Base-by-base conservation (phyloP, 768 basidiomycete genomes). In the Lentinus brumalis region DNA sequence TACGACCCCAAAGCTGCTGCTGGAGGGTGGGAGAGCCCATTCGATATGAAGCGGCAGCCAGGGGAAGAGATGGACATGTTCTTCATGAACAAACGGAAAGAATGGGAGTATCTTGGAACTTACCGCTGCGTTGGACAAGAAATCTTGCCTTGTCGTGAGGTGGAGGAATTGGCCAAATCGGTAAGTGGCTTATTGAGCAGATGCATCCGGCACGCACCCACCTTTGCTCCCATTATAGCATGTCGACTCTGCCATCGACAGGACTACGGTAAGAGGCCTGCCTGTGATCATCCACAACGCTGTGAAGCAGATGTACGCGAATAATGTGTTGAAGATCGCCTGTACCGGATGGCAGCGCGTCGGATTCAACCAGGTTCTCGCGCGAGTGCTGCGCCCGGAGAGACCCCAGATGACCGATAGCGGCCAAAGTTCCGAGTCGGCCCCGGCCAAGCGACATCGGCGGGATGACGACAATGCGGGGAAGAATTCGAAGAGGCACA, bases 271-370 rank as follows among this genome's bases (percentile, higher is more conserved):
- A 53, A 0, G 14, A 50, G 21, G 21, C 15, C 39, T 59, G 2
- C 59, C 65, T 1, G 56, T 59, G 4, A 30, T 58, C 4, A 15
- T 63, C 9, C 32, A 45, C 1, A 31, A 11, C 1, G 60, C 52
- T 32, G 45, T 50, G 18, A 32, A 51, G 29, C 14, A 47, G 0
- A 66, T 63, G 65, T 56, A 56, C 39, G n/a, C 42, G 5, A 8
- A 16, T 4, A 56, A 52, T 16, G 53, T 50, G 15, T 59, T 66
- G 14, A 42, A 62, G 29, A 38, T 61, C 16, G 30, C 30, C 4
- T 61, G 61, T 45, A 45, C 53, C 8, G 65, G 58, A 5, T 57
- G 62, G 57, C 55, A 38, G 10, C 56, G 59, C 9, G 50, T 63
- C 16, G 56, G 59, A 8, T 66, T 53, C 56, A 66, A 63, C 29